phyloP scores from a whole-genome alignment of 2,329 filamentous ascomycete genomes.

The Colletotrichum navitas region DNA sequence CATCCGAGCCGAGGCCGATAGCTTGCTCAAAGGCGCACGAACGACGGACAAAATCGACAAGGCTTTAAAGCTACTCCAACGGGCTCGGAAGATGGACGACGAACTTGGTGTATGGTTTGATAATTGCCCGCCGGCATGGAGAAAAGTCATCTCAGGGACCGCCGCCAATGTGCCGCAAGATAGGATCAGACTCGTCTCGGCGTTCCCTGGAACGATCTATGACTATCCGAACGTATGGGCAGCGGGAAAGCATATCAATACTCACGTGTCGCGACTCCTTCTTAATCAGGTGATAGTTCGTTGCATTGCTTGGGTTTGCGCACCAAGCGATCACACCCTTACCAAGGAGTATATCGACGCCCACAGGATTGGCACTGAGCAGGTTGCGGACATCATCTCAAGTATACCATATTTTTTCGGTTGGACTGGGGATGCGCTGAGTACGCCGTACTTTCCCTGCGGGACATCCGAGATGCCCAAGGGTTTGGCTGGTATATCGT shows the following conservation, averaged over 20 bases:
- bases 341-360: conserved; percentile 44
- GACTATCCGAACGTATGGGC: conserved; percentile 46
- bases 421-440: conserved; percentile 44
- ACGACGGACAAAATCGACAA: conserved; percentile 44
- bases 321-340: conserved; percentile 43
- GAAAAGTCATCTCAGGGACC: conserved; percentile 42
- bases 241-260: conserved; percentile 46
- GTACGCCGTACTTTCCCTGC: conserved; percentile 45
- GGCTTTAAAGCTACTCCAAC: conserved; percentile 43
- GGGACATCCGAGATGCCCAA: conserved; percentile 46
- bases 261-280: conserved; percentile 44
- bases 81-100: conserved; percentile 41
- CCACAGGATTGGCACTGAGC: conserved; percentile 42
- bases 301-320: conserved; percentile 45
- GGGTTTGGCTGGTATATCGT: conserved; percentile 44
- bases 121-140: conserved; percentile 43
- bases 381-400: conserved; percentile 44
- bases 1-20: conserved; percentile 45
- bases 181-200: conserved; percentile 36
- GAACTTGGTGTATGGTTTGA: conserved; percentile 45
- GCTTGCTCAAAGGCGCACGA: conserved; percentile 39
- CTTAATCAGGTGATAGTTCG: conserved; percentile 44
- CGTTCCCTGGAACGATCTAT: conserved; percentile 44
- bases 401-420: conserved; percentile 45
- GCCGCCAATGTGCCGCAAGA: conserved; percentile 41